Evolutionary conservation across 352 stramenopile species (phyloP).

Genomic region (Phytophthora citricola): DNA sequence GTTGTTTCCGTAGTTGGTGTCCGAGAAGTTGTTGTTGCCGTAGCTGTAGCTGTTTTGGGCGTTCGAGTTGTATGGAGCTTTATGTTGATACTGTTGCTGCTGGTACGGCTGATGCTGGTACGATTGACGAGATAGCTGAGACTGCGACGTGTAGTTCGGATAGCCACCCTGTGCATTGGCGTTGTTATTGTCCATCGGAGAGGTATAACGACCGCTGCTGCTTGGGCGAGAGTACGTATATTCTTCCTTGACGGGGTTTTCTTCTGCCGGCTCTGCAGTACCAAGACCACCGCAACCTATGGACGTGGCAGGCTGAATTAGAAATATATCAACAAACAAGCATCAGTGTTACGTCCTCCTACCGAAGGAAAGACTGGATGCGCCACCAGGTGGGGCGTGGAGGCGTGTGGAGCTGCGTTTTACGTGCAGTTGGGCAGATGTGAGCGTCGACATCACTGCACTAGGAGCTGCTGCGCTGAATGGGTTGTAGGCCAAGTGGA

Average conservation of each 20-base stretch:
- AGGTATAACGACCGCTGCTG: conserved; percentile 21
- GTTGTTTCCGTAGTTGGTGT: conserved; percentile 18
- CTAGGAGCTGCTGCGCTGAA: conserved; percentile 5
- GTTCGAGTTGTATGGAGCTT: conserved; percentile 21
- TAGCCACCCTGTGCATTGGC: conserved; percentile 18
- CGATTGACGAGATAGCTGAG: conserved; percentile 10
- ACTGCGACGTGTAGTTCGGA: conserved; percentile 4
- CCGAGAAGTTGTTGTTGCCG: conserved; percentile 20
- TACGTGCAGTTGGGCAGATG: conserved; percentile 74
- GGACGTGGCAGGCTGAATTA: conserved; percentile 3
- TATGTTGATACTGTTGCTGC: conserved; percentile 23
- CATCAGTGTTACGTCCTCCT: neutral
- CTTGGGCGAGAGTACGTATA: conserved; percentile 15
- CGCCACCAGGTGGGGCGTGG: conserved; percentile 69
- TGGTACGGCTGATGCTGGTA: conserved; percentile 22
- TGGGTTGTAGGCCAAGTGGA: neutral
- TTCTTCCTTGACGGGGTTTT: conserved; percentile 25
- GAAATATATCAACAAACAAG: neutral
- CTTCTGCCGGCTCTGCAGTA: conserved; percentile 41
- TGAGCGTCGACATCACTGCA: conserved; percentile 76
- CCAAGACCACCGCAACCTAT: conserved; percentile 59
- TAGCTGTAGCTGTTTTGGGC: conserved; percentile 17
- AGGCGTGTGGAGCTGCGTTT: conserved; percentile 83
- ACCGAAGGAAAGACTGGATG: conserved; percentile 79
- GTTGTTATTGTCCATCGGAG: conserved; percentile 16